Base-by-base conservation (phyloP, 2,329 filamentous ascomycete species). In the Aspergillus japonicus region DNA sequence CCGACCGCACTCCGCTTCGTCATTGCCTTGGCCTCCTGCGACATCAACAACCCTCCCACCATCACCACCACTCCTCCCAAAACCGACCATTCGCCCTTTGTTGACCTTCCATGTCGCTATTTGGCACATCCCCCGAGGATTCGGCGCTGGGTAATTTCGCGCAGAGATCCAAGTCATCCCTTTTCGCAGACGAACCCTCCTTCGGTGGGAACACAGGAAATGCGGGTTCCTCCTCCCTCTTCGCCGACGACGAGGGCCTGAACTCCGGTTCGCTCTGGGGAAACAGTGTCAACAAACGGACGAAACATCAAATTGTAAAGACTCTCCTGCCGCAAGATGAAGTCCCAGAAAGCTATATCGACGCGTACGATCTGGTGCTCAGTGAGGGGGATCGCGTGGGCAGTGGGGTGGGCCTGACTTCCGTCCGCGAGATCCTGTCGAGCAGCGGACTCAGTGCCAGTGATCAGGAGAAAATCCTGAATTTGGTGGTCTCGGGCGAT, bases 261-360 rank as follows among this genome's bases (percentile, higher is more conserved):
- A 78, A 80, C 68, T 76, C 77, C 58, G 75, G 79, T 55, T 92
- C 91, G 56, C 91, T 92, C 6, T 97, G 93, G 93, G 88, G 86
- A 60, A 85, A 92, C 77, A 91, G 91, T 19, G 89, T 90, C 16
- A 89, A 90, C 33, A 96, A 92, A 79, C 90, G 91, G 73, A 83
- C 86, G 60, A 86, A 89, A 58, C 86, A 87, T 62, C 88, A 92
- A 58, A 75, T 96, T 61, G 82, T 96, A 65, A 91, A 89, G 74
- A 88, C 81, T 63, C 81, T 97, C 56, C 85, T 97, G 6, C 87
- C 90, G 0, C 82, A 86, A 11, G 82, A 85, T 26, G 87, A 91
- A 63, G 90, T 95, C 8, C 93, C 94, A 35, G 90, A 92, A 58
- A 84, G 81, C 77, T 97, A 97, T 77, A 83, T 90, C 62, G 90